Evolutionary conservation across 1,284 basidiomycete genomes (phyloP).

Genomic region (Ganoderma sp.): DNA sequence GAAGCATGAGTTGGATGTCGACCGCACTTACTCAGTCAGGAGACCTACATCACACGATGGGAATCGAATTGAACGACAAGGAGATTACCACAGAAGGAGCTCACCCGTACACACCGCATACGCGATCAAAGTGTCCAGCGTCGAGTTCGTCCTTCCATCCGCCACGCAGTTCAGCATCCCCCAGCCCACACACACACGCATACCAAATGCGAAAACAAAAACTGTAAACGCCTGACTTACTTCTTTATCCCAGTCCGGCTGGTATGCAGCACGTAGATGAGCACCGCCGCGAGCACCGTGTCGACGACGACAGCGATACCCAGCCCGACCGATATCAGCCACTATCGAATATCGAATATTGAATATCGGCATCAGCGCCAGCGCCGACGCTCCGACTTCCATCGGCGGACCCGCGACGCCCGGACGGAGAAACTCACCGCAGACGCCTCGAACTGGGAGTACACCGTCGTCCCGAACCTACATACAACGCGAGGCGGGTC

Average conservation of each 20-base stretch:
- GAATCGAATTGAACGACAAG: neutral
- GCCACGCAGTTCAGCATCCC: neutral
- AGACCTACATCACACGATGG: neutral
- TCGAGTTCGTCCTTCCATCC: slow-evolving; percentile 1
- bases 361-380: no score
- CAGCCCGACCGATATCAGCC: neutral
- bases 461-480: neutral
- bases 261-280: neutral
- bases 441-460: neutral
- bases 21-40: neutral
- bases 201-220: neutral
- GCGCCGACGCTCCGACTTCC: no score
- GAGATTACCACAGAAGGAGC: neutral
- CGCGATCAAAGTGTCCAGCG: slow-evolving; percentile 10
- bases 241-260: neutral
- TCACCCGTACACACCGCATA: slow-evolving; percentile 5
- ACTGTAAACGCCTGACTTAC: no score
- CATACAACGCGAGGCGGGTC: neutral
- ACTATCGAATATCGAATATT: neutral
- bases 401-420: no score
- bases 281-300: neutral
- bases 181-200: no score
- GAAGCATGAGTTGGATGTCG: neutral
- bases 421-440: neutral
- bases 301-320: neutral